These are phyloP conservation scores for Fusarium sacchari DNA, from an alignment of 2,329 filamentous ascomycete genomes.

Conservation along the genomic window DNA sequence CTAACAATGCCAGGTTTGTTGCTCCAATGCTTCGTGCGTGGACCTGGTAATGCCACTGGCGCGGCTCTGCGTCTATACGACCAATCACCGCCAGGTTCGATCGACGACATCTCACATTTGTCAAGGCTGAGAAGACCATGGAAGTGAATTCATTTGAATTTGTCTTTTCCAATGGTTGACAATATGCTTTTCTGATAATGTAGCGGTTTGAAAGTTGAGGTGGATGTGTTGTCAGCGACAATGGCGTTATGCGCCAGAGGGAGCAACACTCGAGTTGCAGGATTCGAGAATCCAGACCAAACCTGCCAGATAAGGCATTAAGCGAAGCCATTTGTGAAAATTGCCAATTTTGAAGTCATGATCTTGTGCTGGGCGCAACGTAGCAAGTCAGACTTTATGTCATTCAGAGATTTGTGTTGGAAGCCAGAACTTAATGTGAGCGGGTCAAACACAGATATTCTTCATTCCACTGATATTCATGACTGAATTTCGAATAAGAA, in stretches of 20 bases:
- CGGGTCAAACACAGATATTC: neutral
- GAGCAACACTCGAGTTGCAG: neutral
- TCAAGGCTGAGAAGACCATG: neutral
- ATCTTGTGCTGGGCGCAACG: neutral
- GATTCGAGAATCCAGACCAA: too few relatives aligned
- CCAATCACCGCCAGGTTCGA: constrained; percentile 2
- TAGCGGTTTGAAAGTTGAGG: neutral
- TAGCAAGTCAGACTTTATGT: neutral
- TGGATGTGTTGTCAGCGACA: neutral
- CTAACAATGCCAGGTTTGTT: neutral
- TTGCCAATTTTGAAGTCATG: neutral
- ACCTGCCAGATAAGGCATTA: neutral
- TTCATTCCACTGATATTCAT: neutral
- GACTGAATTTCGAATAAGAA: neutral
- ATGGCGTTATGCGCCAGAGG: neutral
- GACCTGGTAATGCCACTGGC: neutral
- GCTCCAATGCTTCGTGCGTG: neutral
- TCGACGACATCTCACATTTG: constrained; percentile 5
- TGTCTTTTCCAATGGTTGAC: neutral
- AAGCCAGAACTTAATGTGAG: neutral
- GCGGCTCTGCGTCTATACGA: constrained; percentile 1
- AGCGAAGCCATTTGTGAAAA: neutral
- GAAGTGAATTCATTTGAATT: constrained; percentile 11
- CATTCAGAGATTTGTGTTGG: neutral
- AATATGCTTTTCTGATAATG: neutral